Base-by-base conservation (phyloP, 345 rosid species). In the Leavenworthia alabamica region DNA sequence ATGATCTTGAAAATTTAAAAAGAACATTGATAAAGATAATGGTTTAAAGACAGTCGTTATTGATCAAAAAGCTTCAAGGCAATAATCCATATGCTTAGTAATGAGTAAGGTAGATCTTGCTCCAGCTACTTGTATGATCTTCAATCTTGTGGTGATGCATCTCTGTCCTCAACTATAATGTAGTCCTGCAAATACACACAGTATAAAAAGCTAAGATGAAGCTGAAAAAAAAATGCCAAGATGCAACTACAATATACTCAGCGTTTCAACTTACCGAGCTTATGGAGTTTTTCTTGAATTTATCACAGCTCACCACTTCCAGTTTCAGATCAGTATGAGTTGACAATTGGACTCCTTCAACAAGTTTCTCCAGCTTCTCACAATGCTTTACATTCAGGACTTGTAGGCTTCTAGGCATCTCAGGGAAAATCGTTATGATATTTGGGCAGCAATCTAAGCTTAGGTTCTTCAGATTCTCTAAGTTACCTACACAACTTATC, bases 371-470 rank as follows among this genome's bases (percentile, higher is more conserved):
- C 48, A 82, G 37, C 3, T 62, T 78, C 35, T 76, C 81, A 68
- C 88, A 84, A 32, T 73, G 75, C 40, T 45, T 71, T 52, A 84
- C 46, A 43, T 67, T 42, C 12, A 82, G 76, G 28, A 14, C 68
- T 62, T 49, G 41, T 12, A n/a, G n/a, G 81, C 47, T 60, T 68
- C n/a, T 33, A 4, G 81, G 82, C 27, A 70, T 23, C 57, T 70
- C 15, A 1, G 31, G 27, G 68, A 74, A 81, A 8, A 79, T 36
- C 8, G 14, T 26, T 43, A 13, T 64, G 20, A 80, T 81, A 48
- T 10, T 56, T 2, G 84, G 84, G 35, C 84, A 83, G 44, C 75
- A 77, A 16, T 82, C 83, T 3, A 86, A 2, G 64, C 51, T 4
- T 77, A 82, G 66, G 0, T 28, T 36, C 56, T 71, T 81, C 41